Percentiles rank a stretch among this genome's conserved stretches.
phyloP scores from a whole-genome alignment of 768 basidiomycete genomes.

The Suillus bovinus region DNA sequence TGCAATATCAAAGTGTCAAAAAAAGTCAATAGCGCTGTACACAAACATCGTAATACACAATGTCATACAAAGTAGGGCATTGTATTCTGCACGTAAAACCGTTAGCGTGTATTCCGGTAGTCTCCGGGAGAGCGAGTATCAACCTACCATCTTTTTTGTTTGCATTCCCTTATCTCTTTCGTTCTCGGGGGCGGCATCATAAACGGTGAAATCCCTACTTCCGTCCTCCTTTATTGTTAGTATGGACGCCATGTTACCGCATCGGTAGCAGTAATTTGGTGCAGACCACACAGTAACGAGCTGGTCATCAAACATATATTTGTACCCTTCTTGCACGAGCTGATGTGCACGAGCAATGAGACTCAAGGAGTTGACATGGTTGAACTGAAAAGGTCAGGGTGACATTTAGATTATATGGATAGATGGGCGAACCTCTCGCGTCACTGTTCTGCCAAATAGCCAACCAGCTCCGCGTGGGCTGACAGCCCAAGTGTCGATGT shows the following conservation, averaged over 20 bases:
- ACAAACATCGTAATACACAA: conserved; percentile 4
- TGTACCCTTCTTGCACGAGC: conserved; percentile 93
- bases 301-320: conserved; percentile 93
- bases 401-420: neutral
- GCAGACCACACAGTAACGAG: conserved; percentile 93
- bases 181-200: conserved; percentile 87
- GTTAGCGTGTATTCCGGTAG: conserved; percentile 1
- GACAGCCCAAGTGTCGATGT: conserved; percentile 95
- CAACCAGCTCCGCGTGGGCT: conserved; percentile 96
- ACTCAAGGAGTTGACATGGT: conserved; percentile 83
- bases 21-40: conserved; percentile 2
- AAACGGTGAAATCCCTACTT: conserved; percentile 73
- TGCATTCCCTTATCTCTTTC: conserved; percentile 81
- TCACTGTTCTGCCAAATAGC: conserved; percentile 87
- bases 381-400: conserved; percentile 58
- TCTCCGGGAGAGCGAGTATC: neutral
- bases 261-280: conserved; percentile 83
- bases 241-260: conserved; percentile 91
- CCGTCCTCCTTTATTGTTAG: conserved; percentile 78
- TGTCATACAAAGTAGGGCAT: conserved; percentile 56
- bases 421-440: conserved; percentile 61
- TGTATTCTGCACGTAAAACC: conserved; percentile 38
- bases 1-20: neutral
- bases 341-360: conserved; percentile 97
- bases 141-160: conserved; percentile 67